Evolutionary conservation across 2,329 filamentous ascomycete species (phyloP).

Genomic region (Colletotrichum theobromicola): DNA sequence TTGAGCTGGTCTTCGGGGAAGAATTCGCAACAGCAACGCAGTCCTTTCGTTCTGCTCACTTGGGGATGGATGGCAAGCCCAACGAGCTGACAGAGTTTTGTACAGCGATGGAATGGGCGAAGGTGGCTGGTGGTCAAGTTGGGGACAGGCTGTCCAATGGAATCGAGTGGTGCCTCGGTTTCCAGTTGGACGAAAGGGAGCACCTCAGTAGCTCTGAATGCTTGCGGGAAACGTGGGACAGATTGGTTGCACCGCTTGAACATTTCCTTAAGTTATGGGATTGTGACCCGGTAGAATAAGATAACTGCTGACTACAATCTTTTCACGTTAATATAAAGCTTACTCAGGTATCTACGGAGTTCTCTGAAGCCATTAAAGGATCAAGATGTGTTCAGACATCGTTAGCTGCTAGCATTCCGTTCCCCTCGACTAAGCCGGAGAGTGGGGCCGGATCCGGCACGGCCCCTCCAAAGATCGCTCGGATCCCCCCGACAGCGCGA

Average conservation of each 20-base stretch:
- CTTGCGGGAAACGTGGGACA: background rate
- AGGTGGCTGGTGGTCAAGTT: background rate
- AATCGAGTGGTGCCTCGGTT: background rate
- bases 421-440: background rate
- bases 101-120: background rate
- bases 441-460: constrained; percentile 2
- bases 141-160: background rate
- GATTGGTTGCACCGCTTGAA: background rate
- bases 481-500: background rate
- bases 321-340: no score
- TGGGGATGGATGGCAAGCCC: background rate
- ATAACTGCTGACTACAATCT: no score
- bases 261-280: no score
- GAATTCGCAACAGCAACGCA: background rate
- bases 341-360: background rate
- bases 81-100: background rate
- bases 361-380: background rate
- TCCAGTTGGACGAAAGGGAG: background rate
- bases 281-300: no score
- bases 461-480: constrained; percentile 2
- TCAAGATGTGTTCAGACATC: background rate
- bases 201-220: background rate
- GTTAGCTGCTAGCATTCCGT: background rate
- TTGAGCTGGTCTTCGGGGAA: background rate
- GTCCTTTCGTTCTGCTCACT: background rate